These are phyloP conservation scores for Wickerhamomyces rabaulensis DNA, from an alignment of 805 yeast genomes.

Conservation along the genomic window DNA sequence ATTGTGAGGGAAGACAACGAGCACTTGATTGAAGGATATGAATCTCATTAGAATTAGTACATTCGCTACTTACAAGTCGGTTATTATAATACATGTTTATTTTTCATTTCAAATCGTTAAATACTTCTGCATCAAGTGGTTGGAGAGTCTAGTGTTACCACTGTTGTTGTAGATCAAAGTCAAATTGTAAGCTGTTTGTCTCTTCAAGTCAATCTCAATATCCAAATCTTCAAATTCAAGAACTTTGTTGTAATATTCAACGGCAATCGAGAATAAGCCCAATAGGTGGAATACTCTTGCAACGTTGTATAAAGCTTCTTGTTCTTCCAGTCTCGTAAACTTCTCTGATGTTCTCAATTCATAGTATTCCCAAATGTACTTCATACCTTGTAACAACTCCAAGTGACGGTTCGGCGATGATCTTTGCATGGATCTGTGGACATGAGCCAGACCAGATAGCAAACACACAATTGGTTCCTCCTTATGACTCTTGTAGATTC, in stretches of 20 bases:
- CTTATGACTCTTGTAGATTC: conserved; percentile 62
- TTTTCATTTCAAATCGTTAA: conserved; percentile 28
- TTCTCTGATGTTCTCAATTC: conserved; percentile 40
- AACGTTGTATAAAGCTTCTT: conserved; percentile 77
- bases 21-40: too few species aligned
- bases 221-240: conserved; percentile 33
- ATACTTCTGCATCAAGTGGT: conserved; percentile 58
- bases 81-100: neutral
- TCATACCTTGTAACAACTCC: conserved; percentile 82
- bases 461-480: conserved; percentile 78
- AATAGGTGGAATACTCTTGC: conserved; percentile 83
- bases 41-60: too few species aligned
- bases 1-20: too few species aligned
- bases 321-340: conserved; percentile 41
- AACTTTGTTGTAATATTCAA: conserved; percentile 67
- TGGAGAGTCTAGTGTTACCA: conserved; percentile 67
- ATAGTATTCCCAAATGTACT: conserved; percentile 69
- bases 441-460: conserved; percentile 69
- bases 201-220: conserved; percentile 54
- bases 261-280: conserved; percentile 72
- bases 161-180: conserved; percentile 67
- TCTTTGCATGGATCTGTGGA: conserved; percentile 90
- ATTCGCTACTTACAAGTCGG: too few species aligned
- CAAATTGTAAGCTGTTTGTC: conserved; percentile 84
- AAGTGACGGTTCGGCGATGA: conserved; percentile 80